phyloP scores from a whole-genome alignment of 306 rosid genomes.

The Vigna radiata region DNA sequence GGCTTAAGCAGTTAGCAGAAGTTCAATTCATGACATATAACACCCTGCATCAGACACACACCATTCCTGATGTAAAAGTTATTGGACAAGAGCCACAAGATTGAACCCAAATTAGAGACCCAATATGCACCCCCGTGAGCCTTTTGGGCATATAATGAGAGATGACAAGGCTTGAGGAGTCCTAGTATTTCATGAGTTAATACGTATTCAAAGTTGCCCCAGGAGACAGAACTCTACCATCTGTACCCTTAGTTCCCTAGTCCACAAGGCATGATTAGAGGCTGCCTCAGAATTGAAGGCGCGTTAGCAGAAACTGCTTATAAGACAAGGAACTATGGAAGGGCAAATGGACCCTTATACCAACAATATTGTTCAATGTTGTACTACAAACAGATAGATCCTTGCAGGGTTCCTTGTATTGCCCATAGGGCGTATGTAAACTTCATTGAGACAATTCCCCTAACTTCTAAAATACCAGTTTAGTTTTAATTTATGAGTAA shows the following conservation, averaged over 20 bases:
- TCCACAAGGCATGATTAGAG: background rate
- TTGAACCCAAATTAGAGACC: background rate
- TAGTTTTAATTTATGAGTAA: background rate
- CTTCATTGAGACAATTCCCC: background rate
- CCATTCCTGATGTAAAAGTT: background rate
- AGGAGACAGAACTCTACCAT: background rate
- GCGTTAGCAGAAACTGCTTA: background rate
- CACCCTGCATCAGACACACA: background rate
- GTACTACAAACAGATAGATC: background rate
- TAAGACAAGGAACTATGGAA: background rate
- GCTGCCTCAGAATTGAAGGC: background rate
- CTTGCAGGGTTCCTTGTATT: background rate
- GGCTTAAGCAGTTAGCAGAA: background rate
- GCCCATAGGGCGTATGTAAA: too few relatives aligned
- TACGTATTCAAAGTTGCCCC: background rate
- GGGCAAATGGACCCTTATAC: constrained; percentile 10
- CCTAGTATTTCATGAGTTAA: background rate
- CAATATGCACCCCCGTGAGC: background rate
- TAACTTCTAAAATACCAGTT: background rate
- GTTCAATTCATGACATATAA: background rate
- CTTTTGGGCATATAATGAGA: background rate
- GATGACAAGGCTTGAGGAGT: background rate
- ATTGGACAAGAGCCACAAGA: background rate
- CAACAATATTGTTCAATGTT: background rate
- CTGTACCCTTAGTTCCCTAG: background rate